Percentiles rank a stretch among this genome's conserved stretches.
These are phyloP conservation scores for Fusarium pilosicola DNA, from an alignment of 2,329 filamentous ascomycete genomes.

Conservation along the genomic window DNA sequence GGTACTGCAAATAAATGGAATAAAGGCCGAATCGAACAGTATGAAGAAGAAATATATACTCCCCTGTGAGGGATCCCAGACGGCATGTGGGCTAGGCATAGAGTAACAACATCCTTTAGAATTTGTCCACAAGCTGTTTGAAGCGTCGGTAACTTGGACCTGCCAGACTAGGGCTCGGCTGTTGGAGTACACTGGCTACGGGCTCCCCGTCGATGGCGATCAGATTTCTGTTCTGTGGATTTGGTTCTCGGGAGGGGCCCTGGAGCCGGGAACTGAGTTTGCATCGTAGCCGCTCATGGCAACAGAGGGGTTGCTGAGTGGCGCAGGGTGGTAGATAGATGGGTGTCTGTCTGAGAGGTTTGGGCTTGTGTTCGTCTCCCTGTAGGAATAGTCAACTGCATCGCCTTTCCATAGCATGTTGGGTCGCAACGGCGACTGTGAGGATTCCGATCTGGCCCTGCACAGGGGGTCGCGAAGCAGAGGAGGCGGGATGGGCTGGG, in stretches of 20 bases:
- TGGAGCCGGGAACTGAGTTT: slow-evolving; percentile 5
- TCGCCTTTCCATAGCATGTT: slow-evolving; percentile 73
- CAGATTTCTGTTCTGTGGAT: neutral
- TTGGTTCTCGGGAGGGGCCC: slow-evolving; percentile 11
- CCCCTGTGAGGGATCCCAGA: neutral
- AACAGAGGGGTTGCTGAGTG: slow-evolving; percentile 48
- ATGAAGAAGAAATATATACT: neutral
- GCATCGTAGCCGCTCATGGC: slow-evolving; percentile 11
- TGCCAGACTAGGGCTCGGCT: neutral
- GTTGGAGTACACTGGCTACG: neutral
- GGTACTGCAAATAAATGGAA: neutral
- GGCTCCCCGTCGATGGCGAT: neutral
- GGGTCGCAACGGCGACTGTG: slow-evolving; percentile 68
- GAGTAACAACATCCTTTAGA: neutral
- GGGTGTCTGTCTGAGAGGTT: slow-evolving; percentile 58
- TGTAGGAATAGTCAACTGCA: slow-evolving; percentile 67
- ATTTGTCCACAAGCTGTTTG: neutral
- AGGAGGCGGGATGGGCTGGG: slow-evolving; percentile 66
- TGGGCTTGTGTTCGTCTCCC: slow-evolving; percentile 58
- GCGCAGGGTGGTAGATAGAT: slow-evolving; percentile 62
- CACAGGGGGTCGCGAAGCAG: slow-evolving; percentile 67
- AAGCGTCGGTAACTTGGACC: neutral
- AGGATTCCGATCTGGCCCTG: slow-evolving; percentile 65
- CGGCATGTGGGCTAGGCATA: neutral
- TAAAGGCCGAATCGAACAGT: neutral